Evolutionary conservation across 1,284 basidiomycete species (phyloP).

Genomic region (Sanghuangporus sanghuang): DNA sequence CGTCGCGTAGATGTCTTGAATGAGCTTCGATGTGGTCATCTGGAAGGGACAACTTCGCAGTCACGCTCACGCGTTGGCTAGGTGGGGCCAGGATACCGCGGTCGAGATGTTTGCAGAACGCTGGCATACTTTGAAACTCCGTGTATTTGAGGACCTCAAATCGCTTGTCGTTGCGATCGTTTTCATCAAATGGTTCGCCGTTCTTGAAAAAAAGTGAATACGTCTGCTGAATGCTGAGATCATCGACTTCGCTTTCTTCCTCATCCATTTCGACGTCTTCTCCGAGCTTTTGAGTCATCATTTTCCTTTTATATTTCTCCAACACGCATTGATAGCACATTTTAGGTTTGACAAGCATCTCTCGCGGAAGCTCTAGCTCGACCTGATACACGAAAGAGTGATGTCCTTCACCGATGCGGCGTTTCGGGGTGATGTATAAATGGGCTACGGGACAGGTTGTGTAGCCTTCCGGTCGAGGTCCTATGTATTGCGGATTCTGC

Average conservation of each 20-base stretch:
- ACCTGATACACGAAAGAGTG: constrained; percentile 25
- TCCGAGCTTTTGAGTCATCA: neutral
- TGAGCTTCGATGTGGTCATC: constrained; percentile 17
- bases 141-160: neutral
- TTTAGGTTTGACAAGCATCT: constrained; percentile 19
- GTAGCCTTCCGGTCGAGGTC: constrained; percentile 1
- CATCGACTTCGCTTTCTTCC: neutral
- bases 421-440: constrained; percentile 22
- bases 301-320: neutral
- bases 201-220: constrained; percentile 9
- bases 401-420: constrained; percentile 21
- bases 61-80: constrained; percentile 20
- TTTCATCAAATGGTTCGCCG: constrained; percentile 8
- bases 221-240: neutral
- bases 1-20: constrained; percentile 22
- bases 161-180: constrained; percentile 2
- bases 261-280: neutral
- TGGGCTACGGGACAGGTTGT: constrained; percentile 20
- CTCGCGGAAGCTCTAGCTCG: constrained; percentile 24
- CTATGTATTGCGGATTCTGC: neutral
- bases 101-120: constrained; percentile 15
- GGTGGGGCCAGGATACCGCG: constrained; percentile 7
- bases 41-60: constrained; percentile 26
- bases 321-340: constrained; percentile 16
- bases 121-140: neutral